These are phyloP conservation scores for Exobasidium rhododendri DNA, from an alignment of 1,284 basidiomycete genomes.

Conservation along the genomic window DNA sequence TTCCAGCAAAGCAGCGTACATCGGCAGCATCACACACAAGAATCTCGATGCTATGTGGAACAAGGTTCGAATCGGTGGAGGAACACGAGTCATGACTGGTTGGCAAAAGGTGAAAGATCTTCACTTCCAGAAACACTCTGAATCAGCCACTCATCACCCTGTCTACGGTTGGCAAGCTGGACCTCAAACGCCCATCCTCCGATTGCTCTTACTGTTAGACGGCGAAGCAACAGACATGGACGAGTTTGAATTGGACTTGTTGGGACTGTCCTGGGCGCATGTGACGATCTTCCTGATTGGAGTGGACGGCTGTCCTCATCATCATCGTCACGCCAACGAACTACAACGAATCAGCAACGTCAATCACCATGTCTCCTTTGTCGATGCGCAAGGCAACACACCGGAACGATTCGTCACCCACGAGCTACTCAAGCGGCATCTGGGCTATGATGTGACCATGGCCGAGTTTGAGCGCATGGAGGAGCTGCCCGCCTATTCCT, in stretches of 20 bases:
- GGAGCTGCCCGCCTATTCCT: neutral
- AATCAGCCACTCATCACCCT: neutral
- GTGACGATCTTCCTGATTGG: neutral
- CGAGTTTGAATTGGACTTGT: neutral
- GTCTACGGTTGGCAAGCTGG: neutral
- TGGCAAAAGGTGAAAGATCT: neutral
- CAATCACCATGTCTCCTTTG: neutral
- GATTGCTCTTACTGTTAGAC: neutral
- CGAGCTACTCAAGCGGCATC: neutral
- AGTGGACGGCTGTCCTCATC: neutral
- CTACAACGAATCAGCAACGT: neutral
- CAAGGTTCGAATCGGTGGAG: neutral
- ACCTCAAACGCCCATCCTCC: neutral
- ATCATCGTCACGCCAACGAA: neutral
- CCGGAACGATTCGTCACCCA: neutral
- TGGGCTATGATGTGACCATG: neutral
- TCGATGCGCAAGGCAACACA: neutral
- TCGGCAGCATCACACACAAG: neutral
- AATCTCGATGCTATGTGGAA: neutral
- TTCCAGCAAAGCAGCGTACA: neutral
- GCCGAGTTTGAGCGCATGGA: neutral
- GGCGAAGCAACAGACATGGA: neutral
- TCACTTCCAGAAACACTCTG: neutral
- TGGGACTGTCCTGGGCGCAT: neutral
- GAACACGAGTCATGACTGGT: neutral